phyloP scores from a whole-genome alignment of 2,329 filamentous ascomycete genomes.

The Aspergillus sclerotialis region DNA sequence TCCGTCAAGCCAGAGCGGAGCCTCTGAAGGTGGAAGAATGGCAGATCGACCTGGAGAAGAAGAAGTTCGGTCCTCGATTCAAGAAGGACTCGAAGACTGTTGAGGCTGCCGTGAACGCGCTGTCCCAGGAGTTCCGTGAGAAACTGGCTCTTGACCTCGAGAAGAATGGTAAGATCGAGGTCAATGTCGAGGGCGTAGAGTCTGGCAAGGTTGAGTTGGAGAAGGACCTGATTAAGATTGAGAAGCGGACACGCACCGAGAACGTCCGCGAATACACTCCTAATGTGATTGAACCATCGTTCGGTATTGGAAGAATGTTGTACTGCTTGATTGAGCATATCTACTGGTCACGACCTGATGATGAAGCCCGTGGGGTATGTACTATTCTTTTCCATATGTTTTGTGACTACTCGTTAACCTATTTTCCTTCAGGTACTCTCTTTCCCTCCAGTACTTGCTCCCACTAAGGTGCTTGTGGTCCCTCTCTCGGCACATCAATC shows the following conservation, averaged over 20 bases:
- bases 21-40: conserved; percentile 80
- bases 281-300: conserved; percentile 95
- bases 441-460: conserved; percentile 72
- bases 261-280: conserved; percentile 86
- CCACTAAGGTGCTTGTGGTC: conserved; percentile 89
- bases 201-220: conserved; percentile 71
- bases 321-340: conserved; percentile 91
- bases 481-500: conserved; percentile 74
- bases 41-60: conserved; percentile 82
- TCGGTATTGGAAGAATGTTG: conserved; percentile 90
- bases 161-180: conserved; percentile 64
- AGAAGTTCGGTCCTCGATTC: conserved; percentile 91
- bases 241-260: conserved; percentile 74
- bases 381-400: conserved; percentile 1
- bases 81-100: conserved; percentile 90
- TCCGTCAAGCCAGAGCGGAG: conserved; percentile 71
- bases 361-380: conserved; percentile 81
- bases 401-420: conserved; percentile 6
- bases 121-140: conserved; percentile 75
- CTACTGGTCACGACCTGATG: conserved; percentile 83
- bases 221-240: conserved; percentile 74
- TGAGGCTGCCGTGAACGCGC: conserved; percentile 67
- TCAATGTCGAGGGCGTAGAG: conserved; percentile 63
- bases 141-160: conserved; percentile 68
- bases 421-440: conserved; percentile 54